Evolutionary conservation across 179 eudicot genomes (phyloP), one percentile per base, ranked within the genome.

Genomic region (Carnegiea gigantea): DNA sequence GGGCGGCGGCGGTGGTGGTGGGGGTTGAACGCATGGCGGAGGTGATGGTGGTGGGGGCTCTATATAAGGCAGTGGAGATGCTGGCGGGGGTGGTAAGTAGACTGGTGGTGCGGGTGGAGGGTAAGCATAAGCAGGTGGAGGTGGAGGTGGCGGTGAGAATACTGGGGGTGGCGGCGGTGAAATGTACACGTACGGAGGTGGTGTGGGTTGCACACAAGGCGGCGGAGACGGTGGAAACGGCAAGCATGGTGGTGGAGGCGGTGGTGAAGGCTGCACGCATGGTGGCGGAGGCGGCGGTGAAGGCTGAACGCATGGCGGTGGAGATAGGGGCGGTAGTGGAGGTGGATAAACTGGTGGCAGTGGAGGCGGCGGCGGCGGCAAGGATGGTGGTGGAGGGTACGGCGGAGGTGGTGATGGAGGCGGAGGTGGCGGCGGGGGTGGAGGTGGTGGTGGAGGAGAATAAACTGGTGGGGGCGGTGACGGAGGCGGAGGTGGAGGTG

Each of bases 221-320:
- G 89, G 89, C 9, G 91, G 88, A 1, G 90, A 82, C 1, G 83
- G 75, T 5, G 86, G 84, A 0, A 72, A 71, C 15, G 91, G 84
- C 3, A 57, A 78, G 24, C 88, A 79, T 21, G 85, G 84, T 4
- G 87, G 84, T 0, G 84, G 83, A 1, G 90, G 84, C 1, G 83
- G 75, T 5, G 86, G 84, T 18, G 85, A 77, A 0, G 75, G 74
- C 15, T 91, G 84, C 3, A 57, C 80, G 24, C 88, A 79, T 21
- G 85, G 84, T 4, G 87, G 84, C 0, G 84, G 83, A 21, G 75
- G 83, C 23, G 65, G 76, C 5, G 81, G 62, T 30, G 73, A 70
- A 10, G 71, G 86, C 6, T 92, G 78, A 7, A 43, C 82, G 17
- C 88, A 79, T 3, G 77, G 40, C 59, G 87, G 89, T 43, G 86